Evolutionary conservation across 2,329 filamentous ascomycete genomes (phyloP).

Genomic region (Phaeosphaeriaceae sp.): DNA sequence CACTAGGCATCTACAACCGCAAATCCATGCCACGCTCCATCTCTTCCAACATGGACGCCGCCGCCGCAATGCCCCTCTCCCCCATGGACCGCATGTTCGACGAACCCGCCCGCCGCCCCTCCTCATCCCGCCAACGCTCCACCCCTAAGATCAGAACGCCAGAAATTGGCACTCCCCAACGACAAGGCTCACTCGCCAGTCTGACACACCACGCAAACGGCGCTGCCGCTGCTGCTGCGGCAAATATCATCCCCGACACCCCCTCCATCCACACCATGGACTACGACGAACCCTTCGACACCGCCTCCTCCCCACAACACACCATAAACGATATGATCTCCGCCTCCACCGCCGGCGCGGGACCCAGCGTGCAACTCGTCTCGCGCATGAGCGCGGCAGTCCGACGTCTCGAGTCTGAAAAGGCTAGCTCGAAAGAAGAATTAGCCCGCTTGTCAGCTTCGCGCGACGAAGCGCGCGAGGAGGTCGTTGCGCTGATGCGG

Average conservation of each 20-base stretch:
- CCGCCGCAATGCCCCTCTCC: slow-evolving; percentile 38
- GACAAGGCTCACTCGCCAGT: slow-evolving; percentile 45
- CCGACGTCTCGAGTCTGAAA: slow-evolving; percentile 88
- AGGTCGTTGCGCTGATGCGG: slow-evolving; percentile 89
- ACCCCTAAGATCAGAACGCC: slow-evolving; percentile 43
- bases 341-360: slow-evolving; percentile 86
- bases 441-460: slow-evolving; percentile 80
- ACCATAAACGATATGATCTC: slow-evolving; percentile 79
- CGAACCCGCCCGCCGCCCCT: slow-evolving; percentile 44
- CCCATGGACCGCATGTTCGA: slow-evolving; percentile 47
- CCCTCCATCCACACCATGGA: slow-evolving; percentile 56
- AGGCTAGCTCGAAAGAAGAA: slow-evolving; percentile 87
- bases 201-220: slow-evolving; percentile 48
- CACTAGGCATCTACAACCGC: slow-evolving; percentile 38
- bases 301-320: slow-evolving; percentile 68
- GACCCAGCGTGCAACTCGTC: slow-evolving; percentile 91
- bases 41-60: slow-evolving; percentile 34
- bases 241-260: slow-evolving; percentile 50
- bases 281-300: slow-evolving; percentile 61
- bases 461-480: slow-evolving; percentile 86
- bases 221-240: no score
- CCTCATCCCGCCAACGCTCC: slow-evolving; percentile 42
- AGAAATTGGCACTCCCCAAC: slow-evolving; percentile 40
- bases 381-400: slow-evolving; percentile 96
- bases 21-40: slow-evolving; percentile 41